These are phyloP conservation scores for Kalmanozyma brasiliensis DNA, from an alignment of 1,284 basidiomycete genomes.

Conservation along the genomic window DNA sequence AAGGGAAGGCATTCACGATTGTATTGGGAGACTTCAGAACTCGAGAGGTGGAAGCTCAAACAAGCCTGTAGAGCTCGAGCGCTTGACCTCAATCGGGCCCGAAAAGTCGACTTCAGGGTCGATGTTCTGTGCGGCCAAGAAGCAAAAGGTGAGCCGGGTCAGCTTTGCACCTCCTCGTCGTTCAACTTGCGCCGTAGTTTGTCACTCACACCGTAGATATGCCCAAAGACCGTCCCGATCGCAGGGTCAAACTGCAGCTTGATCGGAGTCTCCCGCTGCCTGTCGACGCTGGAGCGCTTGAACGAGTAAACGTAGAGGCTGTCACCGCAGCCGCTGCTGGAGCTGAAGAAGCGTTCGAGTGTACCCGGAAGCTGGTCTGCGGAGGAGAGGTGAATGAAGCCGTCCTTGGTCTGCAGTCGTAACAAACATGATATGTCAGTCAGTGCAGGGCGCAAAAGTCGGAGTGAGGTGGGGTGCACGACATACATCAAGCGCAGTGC, in stretches of 20 bases:
- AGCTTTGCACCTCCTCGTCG: not conserved
- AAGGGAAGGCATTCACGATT: too few relatives aligned
- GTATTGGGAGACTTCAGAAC: slow-evolving; percentile 4
- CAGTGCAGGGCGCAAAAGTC: not conserved
- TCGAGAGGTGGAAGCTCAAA: slow-evolving; percentile 40
- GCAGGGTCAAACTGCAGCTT: slow-evolving; percentile 55
- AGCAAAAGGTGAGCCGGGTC: not conserved
- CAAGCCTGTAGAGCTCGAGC: slow-evolving; percentile 19
- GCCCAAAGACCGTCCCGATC: slow-evolving; percentile 44
- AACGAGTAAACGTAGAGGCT: slow-evolving; percentile 43
- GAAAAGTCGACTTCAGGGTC: slow-evolving; percentile 44
- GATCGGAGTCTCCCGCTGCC: slow-evolving; percentile 28
- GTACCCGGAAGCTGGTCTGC: slow-evolving; percentile 53
- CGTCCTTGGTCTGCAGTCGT: slow-evolving; percentile 46
- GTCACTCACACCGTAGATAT: slow-evolving; percentile 54
- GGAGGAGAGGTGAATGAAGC: slow-evolving; percentile 61
- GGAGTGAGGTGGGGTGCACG: not conserved
- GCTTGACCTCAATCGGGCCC: slow-evolving; percentile 38
- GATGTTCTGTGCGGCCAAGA: slow-evolving; percentile 19
- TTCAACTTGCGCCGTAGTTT: too few relatives aligned
- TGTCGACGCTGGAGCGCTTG: slow-evolving; percentile 35
- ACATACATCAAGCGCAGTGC: slow-evolving; percentile 58
- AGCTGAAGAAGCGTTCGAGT: slow-evolving; percentile 53
- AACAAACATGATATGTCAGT: too few relatives aligned
- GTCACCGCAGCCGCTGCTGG: slow-evolving; percentile 43